A percentile compares a stretch with the other conserved stretches of the same genome.
These are phyloP conservation scores for Marvania coccoides DNA, from an alignment of 139 green algal species.

Conservation along the genomic window DNA sequence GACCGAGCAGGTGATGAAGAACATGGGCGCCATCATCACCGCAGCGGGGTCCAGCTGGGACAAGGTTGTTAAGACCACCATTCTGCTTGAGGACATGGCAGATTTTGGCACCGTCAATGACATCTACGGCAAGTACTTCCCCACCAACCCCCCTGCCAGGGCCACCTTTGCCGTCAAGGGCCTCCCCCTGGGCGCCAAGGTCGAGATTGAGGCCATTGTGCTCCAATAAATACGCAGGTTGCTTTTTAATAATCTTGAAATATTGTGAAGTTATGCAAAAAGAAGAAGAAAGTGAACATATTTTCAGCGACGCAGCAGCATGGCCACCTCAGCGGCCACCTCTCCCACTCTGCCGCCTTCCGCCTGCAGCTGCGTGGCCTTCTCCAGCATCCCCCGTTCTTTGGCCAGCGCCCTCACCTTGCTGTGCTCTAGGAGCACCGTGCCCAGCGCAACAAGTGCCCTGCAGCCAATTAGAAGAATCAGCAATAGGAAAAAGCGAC, in stretches of 20 bases:
- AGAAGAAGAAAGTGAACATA: background rate
- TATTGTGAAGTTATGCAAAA: background rate
- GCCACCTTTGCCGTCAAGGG: constrained; percentile 84
- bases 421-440: constrained; percentile 19
- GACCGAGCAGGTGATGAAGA: constrained; percentile 80
- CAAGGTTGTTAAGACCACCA: constrained; percentile 95
- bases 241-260: background rate
- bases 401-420: constrained; percentile 10
- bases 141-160: constrained; percentile 71
- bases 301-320: background rate
- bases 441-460: constrained; percentile 40
- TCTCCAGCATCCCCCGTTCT: constrained; percentile 14
- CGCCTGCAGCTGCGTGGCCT: background rate
- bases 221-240: constrained; percentile 19
- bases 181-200: constrained; percentile 68
- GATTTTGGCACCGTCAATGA: constrained; percentile 92
- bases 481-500: background rate
- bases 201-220: constrained; percentile 79
- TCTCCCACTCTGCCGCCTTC: background rate
- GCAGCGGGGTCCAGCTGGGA: constrained; percentile 68
- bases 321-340: constrained; percentile 1
- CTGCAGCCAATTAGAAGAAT: constrained; percentile 17
- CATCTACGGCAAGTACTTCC: constrained; percentile 80
- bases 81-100: constrained; percentile 83
- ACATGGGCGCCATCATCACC: constrained; percentile 87